phyloP scores from a whole-genome alignment of 2,329 filamentous ascomycete species.

The Dothistroma septosporum region DNA sequence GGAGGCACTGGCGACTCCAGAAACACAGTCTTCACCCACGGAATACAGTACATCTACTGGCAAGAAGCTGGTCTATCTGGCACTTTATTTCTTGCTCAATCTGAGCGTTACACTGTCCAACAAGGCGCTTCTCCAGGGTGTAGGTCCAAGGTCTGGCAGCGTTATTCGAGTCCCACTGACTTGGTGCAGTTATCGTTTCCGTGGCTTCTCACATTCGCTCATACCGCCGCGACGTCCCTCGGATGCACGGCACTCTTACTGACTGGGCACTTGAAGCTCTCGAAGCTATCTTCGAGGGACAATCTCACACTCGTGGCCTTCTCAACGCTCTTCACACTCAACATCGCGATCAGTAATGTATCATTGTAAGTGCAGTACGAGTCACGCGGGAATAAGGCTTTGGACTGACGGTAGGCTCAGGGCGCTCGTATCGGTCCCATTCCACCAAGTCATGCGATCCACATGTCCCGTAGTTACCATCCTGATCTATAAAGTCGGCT shows the following conservation, averaged over 20 bases:
- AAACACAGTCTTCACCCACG: conserved; percentile 12
- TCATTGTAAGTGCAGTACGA: conserved; percentile 45
- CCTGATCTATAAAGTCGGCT: conserved; percentile 57
- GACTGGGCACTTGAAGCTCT: conserved; percentile 52
- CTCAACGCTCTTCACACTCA: conserved; percentile 60
- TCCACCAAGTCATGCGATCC: conserved; percentile 62
- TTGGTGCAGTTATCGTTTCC: conserved; percentile 53
- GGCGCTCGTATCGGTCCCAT: conserved; percentile 55
- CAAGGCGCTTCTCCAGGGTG: conserved; percentile 51
- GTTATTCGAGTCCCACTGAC: conserved; percentile 1
- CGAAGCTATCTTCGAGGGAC: conserved; percentile 51
- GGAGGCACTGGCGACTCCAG: conserved; percentile 8
- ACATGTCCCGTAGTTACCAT: conserved; percentile 60
- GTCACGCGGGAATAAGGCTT: not conserved
- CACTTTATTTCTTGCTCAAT: conserved; percentile 49
- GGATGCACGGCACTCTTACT: conserved; percentile 54
- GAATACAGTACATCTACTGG: conserved; percentile 26
- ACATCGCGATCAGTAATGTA: conserved; percentile 61
- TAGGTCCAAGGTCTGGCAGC: conserved; percentile 2
- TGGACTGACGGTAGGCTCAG: conserved; percentile 9
- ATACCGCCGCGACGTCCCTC: conserved; percentile 53
- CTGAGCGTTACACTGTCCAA: conserved; percentile 55
- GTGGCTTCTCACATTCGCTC: conserved; percentile 58
- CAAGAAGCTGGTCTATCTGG: conserved; percentile 26
- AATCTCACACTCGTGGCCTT: conserved; percentile 55